These are phyloP conservation scores for Diaporthe aspalathi DNA, from an alignment of 2,329 filamentous ascomycete genomes.

Conservation along the genomic window DNA sequence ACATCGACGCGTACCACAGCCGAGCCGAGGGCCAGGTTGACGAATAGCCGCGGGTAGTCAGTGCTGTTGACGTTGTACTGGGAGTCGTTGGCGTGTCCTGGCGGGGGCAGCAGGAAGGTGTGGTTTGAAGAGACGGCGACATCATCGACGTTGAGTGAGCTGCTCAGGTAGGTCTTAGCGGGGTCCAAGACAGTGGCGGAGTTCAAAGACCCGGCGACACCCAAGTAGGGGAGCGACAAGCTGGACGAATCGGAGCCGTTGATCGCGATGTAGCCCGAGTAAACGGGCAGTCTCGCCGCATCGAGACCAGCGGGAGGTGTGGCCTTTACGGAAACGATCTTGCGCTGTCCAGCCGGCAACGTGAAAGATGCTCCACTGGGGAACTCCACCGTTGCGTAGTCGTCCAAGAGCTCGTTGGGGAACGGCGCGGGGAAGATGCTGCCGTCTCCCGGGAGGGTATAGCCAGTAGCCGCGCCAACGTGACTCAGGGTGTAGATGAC, in stretches of 20 bases:
- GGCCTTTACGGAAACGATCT: conserved; percentile 59
- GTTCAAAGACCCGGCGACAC: conserved; percentile 54
- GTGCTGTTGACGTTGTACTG: conserved; percentile 43
- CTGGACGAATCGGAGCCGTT: conserved; percentile 55
- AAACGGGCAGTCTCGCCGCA: conserved; percentile 57
- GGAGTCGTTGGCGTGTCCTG: conserved; percentile 50
- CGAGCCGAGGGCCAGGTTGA: conserved; percentile 59
- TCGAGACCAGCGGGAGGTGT: conserved; percentile 54
- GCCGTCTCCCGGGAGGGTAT: conserved; percentile 57
- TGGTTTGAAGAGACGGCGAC: conserved; percentile 48
- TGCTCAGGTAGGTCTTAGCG: conserved; percentile 45
- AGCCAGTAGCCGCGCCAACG: conserved; percentile 63
- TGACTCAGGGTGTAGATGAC: conserved; percentile 65
- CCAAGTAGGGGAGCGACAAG: conserved; percentile 54
- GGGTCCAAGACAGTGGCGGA: conserved; percentile 49
- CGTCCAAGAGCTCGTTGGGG: conserved; percentile 57
- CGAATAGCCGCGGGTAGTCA: conserved; percentile 53
- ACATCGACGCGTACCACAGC: conserved; percentile 57
- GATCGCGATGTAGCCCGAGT: conserved; percentile 60
- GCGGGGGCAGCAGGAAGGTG: conserved; percentile 56
- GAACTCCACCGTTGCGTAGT: conserved; percentile 57
- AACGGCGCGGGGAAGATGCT: conserved; percentile 54
- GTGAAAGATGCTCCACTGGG: conserved; percentile 53
- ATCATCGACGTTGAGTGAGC: conserved; percentile 40
- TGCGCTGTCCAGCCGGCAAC: conserved; percentile 55